phyloP scores from a whole-genome alignment of 78 protist genomes.

The Dictyostelium discoideum region dicty_2.7 NC_007089.4:5261001-5261500 shows the following conservation, averaged over 20 bases:
- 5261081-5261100: conserved; percentile 27
- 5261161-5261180: not conserved
- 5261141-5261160: conserved; percentile 1
- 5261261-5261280: not conserved
- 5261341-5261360: conserved; percentile 18
- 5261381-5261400: conserved; percentile 45
- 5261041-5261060: conserved; percentile 6
- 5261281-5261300: conserved; percentile 16
- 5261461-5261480: not conserved
- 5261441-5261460: not conserved
- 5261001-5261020: conserved; percentile 85
- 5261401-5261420: conserved; percentile 55
- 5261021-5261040: conserved; percentile 49
- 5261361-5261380: conserved; percentile 30
- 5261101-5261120: not conserved
- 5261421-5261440: not conserved
- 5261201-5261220: not conserved
- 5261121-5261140: not conserved
- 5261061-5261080: not conserved
- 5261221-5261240: not conserved
- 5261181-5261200: not conserved
- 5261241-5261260: conserved; percentile 16
- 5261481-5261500: not conserved
- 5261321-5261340: not conserved
- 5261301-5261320: not conserved